Conservation (phyloP, 2,329 filamentous ascomycete genomes). For the Trichophyton rubrum region DNA sequence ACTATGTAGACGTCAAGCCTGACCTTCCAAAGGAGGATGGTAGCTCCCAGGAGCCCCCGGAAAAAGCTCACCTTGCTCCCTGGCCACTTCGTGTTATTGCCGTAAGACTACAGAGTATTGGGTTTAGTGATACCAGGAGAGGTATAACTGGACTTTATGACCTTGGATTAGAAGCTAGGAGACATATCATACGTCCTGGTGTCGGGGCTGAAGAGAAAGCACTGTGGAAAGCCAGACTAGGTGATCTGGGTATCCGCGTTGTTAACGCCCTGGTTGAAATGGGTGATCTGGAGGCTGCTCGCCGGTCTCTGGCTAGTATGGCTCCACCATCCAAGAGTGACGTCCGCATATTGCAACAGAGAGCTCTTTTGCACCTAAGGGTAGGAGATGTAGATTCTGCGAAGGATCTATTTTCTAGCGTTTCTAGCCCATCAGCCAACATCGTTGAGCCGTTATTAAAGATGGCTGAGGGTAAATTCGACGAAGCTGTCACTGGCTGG, state of each 20-base stretch:
- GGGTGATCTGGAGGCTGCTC: slow-evolving; percentile 72
- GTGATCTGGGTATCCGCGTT: slow-evolving; percentile 57
- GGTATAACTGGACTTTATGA: slow-evolving; percentile 88
- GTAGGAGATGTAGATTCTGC: slow-evolving; percentile 66
- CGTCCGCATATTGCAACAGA: slow-evolving; percentile 25
- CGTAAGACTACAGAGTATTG: slow-evolving; percentile 72
- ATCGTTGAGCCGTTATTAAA: slow-evolving; percentile 50
- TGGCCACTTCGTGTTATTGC: slow-evolving; percentile 78
- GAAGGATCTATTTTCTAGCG: slow-evolving; percentile 37
- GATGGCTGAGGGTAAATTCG: slow-evolving; percentile 67
- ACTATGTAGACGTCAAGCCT: slow-evolving; percentile 27
- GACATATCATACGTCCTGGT: slow-evolving; percentile 41
- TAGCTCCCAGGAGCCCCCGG: slow-evolving; percentile 6
- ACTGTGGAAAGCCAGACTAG: slow-evolving; percentile 59
- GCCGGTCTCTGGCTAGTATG: slow-evolving; percentile 55
- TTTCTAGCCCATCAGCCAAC: slow-evolving; percentile 17
- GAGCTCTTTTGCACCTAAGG: slow-evolving; percentile 60
- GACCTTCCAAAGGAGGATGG: background rate
- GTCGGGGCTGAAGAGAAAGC: slow-evolving; percentile 43
- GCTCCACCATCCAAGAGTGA: slow-evolving; percentile 20
- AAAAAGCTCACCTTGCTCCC: slow-evolving; percentile 53
- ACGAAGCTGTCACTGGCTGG: slow-evolving; percentile 52
- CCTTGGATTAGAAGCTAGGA: slow-evolving; percentile 63
- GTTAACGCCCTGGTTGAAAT: slow-evolving; percentile 49
- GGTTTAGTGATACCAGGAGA: slow-evolving; percentile 70